Evolutionary conservation across 2,329 filamentous ascomycete species (phyloP).

Genomic region (Cordyceps militaris): DNA sequence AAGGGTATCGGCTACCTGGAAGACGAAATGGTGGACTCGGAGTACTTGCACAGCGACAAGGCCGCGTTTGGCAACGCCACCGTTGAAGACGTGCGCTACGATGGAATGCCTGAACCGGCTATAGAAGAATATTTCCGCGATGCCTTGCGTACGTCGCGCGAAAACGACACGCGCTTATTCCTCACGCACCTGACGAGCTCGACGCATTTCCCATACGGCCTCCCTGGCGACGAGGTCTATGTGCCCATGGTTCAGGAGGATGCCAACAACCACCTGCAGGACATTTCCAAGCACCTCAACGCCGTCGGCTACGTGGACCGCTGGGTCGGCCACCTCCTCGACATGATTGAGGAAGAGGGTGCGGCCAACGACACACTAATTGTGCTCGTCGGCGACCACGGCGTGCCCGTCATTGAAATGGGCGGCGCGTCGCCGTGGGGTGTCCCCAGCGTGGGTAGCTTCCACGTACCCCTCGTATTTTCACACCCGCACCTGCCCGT

Average conservation of each 20-base stretch:
- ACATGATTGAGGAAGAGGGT: slow-evolving; percentile 24
- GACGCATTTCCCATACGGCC: slow-evolving; percentile 26
- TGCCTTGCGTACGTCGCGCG: slow-evolving; percentile 22
- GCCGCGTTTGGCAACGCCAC: slow-evolving; percentile 25
- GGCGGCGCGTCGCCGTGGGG: slow-evolving; percentile 25
- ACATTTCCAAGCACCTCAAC: slow-evolving; percentile 29
- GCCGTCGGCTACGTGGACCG: slow-evolving; percentile 26
- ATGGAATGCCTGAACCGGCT: slow-evolving; percentile 25
- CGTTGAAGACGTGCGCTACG: slow-evolving; percentile 27
- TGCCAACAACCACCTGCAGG: slow-evolving; percentile 20
- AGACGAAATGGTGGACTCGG: slow-evolving; percentile 22
- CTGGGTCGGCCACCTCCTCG: slow-evolving; percentile 26
- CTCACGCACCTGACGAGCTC: slow-evolving; percentile 30
- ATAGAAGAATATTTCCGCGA: slow-evolving; percentile 29
- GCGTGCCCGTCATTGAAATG: slow-evolving; percentile 27
- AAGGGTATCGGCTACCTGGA: slow-evolving; percentile 24
- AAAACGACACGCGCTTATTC: slow-evolving; percentile 26
- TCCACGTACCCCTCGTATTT: slow-evolving; percentile 26
- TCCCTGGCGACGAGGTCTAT: slow-evolving; percentile 24
- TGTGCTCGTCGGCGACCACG: slow-evolving; percentile 28
- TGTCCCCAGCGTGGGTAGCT: slow-evolving; percentile 26
- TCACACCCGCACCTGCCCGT: slow-evolving; percentile 27
- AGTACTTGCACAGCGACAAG: slow-evolving; percentile 23
- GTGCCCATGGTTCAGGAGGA: slow-evolving; percentile 18
- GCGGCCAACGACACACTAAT: slow-evolving; percentile 28